Percentiles rank a stretch among this genome's conserved stretches.
Evolutionary conservation across 352 stramenopile species (phyloP).

Genomic region (Globisporangium abappressorium): DNA sequence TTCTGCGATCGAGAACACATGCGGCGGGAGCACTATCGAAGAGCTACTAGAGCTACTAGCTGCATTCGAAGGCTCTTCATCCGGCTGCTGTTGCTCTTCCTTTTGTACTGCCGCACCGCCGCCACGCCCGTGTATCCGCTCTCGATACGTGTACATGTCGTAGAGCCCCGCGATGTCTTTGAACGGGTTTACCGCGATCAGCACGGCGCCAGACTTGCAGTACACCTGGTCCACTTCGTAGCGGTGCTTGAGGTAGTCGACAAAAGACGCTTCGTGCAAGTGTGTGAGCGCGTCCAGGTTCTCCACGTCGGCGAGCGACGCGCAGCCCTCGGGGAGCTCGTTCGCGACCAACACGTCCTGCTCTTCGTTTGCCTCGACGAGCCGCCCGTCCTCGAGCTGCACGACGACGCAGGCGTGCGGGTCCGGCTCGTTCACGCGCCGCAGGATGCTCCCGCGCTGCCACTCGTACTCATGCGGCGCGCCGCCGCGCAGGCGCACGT

Average conservation of each 20-base stretch:
- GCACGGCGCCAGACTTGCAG: constrained; percentile 61
- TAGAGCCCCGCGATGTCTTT: constrained; percentile 72
- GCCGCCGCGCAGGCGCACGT: constrained; percentile 40
- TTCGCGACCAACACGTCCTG: constrained; percentile 58
- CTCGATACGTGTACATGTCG: constrained; percentile 38
- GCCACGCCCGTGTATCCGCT: constrained; percentile 20
- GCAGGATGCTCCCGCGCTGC: constrained; percentile 38
- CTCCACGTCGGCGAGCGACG: constrained; percentile 53
- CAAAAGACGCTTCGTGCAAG: constrained; percentile 75
- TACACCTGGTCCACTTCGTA: constrained; percentile 77
- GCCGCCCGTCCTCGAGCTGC: constrained; percentile 33
- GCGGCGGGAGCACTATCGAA: constrained; percentile 41
- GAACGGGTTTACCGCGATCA: constrained; percentile 83
- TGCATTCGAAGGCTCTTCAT: constrained; percentile 1
- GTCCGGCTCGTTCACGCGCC: constrained; percentile 21
- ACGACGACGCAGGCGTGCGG: constrained; percentile 29
- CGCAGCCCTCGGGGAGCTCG: constrained; percentile 23
- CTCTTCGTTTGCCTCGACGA: constrained; percentile 46
- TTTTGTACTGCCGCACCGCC: neutral
- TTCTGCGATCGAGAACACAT: constrained; percentile 82
- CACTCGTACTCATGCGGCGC: constrained; percentile 43
- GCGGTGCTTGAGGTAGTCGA: constrained; percentile 75
- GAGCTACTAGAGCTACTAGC: constrained; percentile 17
- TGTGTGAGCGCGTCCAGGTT: constrained; percentile 74
- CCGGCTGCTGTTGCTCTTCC: neutral